Percentiles rank a stretch among this genome's conserved stretches.
These are phyloP conservation scores for Furcasterigmium sp. DNA, from an alignment of 2,329 filamentous ascomycete genomes.

Conservation along the genomic window DNA sequence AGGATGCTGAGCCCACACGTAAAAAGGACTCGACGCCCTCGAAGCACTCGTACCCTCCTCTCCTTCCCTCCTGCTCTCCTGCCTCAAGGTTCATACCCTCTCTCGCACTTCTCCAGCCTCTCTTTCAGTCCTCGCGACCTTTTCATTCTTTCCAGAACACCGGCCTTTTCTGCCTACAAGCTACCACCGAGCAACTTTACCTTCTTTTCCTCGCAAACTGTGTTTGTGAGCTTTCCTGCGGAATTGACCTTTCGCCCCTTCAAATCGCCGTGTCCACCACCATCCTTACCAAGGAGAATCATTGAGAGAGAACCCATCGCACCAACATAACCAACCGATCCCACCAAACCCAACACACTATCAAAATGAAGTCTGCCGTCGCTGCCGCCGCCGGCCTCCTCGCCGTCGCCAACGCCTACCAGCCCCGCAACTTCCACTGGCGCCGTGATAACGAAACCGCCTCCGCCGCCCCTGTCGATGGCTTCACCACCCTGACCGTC, in stretches of 20 bases:
- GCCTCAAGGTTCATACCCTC: conserved; percentile 4
- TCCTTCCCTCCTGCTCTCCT: conserved; percentile 1
- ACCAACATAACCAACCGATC: background rate
- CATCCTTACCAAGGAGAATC: background rate
- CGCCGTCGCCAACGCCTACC: conserved; percentile 34
- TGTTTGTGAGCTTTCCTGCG: conserved; percentile 12
- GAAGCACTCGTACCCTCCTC: no score
- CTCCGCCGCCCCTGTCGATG: conserved; percentile 8
- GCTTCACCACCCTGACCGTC: conserved; percentile 39
- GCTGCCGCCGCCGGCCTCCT: conserved; percentile 35
- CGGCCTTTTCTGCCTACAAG: conserved; percentile 1
- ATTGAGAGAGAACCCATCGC: conserved; percentile 1
- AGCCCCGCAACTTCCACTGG: conserved; percentile 26
- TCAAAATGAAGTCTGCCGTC: conserved; percentile 43
- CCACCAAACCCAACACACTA: conserved; percentile 1
- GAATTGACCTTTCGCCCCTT: conserved; percentile 14
- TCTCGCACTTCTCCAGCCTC: conserved; percentile 10
- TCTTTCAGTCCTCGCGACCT: conserved; percentile 13
- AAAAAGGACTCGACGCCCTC: conserved; percentile 4
- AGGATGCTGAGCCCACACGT: no score
- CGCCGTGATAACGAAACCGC: conserved; percentile 14
- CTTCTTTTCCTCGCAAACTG: conserved; percentile 13
- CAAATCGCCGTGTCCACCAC: conserved; percentile 1
- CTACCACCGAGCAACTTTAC: conserved; percentile 5
- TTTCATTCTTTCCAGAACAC: conserved; percentile 12